A percentile compares a stretch with the other conserved stretches of the same genome.
Evolutionary conservation across 75 land plant genomes (phyloP).

Genomic region (Picea glauca): DNA sequence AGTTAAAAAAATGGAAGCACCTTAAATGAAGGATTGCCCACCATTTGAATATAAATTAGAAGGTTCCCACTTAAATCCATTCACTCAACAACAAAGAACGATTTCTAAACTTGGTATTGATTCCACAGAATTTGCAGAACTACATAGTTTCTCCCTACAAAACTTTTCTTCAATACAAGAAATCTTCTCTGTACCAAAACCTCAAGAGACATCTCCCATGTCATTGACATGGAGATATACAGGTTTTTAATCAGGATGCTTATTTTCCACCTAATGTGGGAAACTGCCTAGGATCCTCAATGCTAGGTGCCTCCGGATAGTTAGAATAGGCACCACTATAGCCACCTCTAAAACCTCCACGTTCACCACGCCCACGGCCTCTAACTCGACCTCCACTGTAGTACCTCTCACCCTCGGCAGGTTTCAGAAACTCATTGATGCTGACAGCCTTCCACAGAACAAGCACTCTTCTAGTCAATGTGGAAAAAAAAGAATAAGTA

Average conservation of each 20-base stretch:
- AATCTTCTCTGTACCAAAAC: background rate
- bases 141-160: conserved; percentile 8
- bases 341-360: conserved; percentile 19
- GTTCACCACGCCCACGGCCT: conserved; percentile 31
- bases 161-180: conserved; percentile 8
- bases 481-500: background rate
- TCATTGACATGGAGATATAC: background rate
- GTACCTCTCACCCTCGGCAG: conserved; percentile 49
- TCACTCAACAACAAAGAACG: background rate
- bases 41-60: background rate
- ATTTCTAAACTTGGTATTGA: background rate
- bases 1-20: background rate
- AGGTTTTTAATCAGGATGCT: background rate
- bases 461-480: background rate
- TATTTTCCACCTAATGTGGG: conserved; percentile 49
- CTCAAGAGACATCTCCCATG: background rate
- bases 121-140: background rate
- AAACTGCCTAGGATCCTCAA: conserved; percentile 51
- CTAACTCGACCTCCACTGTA: conserved; percentile 43
- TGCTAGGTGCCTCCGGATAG: conserved; percentile 23
- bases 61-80: background rate
- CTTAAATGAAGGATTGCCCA: background rate
- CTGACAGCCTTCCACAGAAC: conserved; percentile 39
- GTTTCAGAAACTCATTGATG: conserved; percentile 67
- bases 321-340: conserved; percentile 13